Conservation (phyloP, 2,329 filamentous ascomycete species). For the Huntiella moniliformis region DNA sequence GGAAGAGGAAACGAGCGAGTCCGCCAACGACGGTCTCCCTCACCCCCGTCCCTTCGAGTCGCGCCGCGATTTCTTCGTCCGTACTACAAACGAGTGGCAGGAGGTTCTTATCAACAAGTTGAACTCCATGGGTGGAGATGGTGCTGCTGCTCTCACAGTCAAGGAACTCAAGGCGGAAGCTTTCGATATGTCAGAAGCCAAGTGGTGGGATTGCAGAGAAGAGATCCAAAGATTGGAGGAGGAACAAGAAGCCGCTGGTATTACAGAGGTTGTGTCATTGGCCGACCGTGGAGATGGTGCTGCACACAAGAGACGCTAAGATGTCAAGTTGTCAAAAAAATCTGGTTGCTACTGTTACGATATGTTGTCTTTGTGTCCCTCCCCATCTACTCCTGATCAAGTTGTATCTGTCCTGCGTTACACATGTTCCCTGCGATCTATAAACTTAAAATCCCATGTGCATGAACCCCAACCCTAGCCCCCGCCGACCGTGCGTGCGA, state of each 20-base stretch:
- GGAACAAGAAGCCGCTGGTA: conserved; percentile 87
- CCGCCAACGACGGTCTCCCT: conserved; percentile 52
- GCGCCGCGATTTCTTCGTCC: conserved; percentile 75
- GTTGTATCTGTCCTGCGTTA: too few species aligned
- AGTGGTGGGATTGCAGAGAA: conserved; percentile 97
- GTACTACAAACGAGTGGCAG: conserved; percentile 82
- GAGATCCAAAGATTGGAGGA: conserved; percentile 83
- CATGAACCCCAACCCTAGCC: too few species aligned
- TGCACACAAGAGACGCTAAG: conserved; percentile 14
- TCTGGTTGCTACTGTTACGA: neutral
- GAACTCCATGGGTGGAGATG: conserved; percentile 44
- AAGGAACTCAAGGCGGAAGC: conserved; percentile 89
- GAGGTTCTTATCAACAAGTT: conserved; percentile 61
- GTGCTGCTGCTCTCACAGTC: conserved; percentile 46
- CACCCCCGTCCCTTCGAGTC: conserved; percentile 73
- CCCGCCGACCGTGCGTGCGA: too few species aligned
- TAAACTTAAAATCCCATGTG: too few species aligned
- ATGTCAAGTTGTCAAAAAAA: neutral
- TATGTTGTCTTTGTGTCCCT: too few species aligned
- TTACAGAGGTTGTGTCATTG: conserved; percentile 82
- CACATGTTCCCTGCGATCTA: too few species aligned
- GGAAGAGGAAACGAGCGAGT: conserved; percentile 30
- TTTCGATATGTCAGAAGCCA: conserved; percentile 81
- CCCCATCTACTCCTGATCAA: too few species aligned
- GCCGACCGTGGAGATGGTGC: conserved; percentile 48